Percentiles rank a stretch among this genome's conserved stretches.
Conservation (phyloP, 768 basidiomycete genomes). For the Leccinum ochraceum region DNA sequence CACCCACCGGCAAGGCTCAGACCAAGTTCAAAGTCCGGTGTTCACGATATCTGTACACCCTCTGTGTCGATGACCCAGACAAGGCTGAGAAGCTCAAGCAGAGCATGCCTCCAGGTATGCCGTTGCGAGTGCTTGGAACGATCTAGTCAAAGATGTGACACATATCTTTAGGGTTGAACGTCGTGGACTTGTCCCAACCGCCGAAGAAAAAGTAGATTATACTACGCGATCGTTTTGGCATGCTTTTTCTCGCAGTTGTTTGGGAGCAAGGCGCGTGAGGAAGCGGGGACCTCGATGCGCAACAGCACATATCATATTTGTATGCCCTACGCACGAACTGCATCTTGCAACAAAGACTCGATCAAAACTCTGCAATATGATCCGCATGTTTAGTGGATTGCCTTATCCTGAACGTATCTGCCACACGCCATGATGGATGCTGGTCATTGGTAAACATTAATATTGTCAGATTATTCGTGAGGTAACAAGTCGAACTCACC, state of each 20-base stretch:
- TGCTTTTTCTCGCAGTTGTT: constrained; percentile 4
- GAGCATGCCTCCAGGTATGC: constrained; percentile 90
- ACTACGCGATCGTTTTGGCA: constrained; percentile 8
- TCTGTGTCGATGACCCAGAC: constrained; percentile 91
- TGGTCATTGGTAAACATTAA: background rate
- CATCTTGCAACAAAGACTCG: constrained; percentile 21
- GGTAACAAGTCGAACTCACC: background rate
- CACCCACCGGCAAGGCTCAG: constrained; percentile 68
- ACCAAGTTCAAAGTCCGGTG: constrained; percentile 99
- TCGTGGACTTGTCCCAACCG: constrained; percentile 63
- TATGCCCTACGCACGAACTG: constrained; percentile 20
- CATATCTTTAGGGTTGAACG: constrained; percentile 57
- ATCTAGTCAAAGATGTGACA: background rate
- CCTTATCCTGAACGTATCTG: background rate
- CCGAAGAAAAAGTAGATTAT: constrained; percentile 69
- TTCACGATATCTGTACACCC: constrained; percentile 96
- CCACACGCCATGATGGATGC: background rate
- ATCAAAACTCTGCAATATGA: constrained; percentile 4
- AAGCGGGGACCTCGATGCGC: constrained; percentile 6
- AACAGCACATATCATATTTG: constrained; percentile 14
- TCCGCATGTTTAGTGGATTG: background rate
- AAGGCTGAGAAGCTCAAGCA: constrained; percentile 98
- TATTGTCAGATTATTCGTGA: background rate
- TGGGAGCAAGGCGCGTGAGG: constrained; percentile 2
- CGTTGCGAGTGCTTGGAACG: background rate